phyloP scores from a whole-genome alignment of 2,329 filamentous ascomycete species.

The Ceratocystis papillata region DNA sequence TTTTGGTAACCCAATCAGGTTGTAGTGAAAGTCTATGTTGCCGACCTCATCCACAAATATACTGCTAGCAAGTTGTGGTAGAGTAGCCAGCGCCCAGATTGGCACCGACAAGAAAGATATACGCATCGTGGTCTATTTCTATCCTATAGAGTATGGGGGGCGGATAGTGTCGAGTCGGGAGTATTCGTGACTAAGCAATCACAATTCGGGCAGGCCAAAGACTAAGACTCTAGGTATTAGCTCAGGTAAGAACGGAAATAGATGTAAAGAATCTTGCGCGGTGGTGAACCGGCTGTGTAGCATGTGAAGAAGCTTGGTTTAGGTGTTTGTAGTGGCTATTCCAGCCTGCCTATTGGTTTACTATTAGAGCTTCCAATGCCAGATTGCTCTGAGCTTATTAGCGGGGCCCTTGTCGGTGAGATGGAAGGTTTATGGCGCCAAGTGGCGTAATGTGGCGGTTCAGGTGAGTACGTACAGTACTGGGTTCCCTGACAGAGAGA shows the following conservation, averaged over 20 bases:
- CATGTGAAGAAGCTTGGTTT: constrained; percentile 9
- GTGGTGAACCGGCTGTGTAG: not conserved
- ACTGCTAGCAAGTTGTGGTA: constrained; percentile 40
- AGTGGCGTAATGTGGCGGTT: not conserved
- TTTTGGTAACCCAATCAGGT: constrained; percentile 73
- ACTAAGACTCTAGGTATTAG: not conserved
- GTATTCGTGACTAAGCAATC: not conserved
- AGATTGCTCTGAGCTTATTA: constrained; percentile 11
- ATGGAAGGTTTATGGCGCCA: not conserved
- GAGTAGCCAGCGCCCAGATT: constrained; percentile 33
- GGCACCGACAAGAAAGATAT: not conserved
- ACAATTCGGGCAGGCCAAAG: not conserved
- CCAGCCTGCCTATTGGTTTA: not conserved
- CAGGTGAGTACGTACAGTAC: no score
- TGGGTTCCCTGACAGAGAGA: no score
- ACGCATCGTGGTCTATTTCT: constrained; percentile 11
- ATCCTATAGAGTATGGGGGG: not conserved
- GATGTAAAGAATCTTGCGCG: not conserved
- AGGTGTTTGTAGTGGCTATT: not conserved
- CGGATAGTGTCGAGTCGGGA: constrained; percentile 6
- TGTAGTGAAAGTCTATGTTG: constrained; percentile 85
- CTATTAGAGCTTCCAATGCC: not conserved
- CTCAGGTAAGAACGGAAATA: not conserved
- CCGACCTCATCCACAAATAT: constrained; percentile 87
- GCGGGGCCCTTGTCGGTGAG: not conserved